Percentiles rank a stretch among this genome's conserved stretches.
Evolutionary conservation across 163 green algal species (phyloP).

Genomic region (Scenedesmus sp.): DNA sequence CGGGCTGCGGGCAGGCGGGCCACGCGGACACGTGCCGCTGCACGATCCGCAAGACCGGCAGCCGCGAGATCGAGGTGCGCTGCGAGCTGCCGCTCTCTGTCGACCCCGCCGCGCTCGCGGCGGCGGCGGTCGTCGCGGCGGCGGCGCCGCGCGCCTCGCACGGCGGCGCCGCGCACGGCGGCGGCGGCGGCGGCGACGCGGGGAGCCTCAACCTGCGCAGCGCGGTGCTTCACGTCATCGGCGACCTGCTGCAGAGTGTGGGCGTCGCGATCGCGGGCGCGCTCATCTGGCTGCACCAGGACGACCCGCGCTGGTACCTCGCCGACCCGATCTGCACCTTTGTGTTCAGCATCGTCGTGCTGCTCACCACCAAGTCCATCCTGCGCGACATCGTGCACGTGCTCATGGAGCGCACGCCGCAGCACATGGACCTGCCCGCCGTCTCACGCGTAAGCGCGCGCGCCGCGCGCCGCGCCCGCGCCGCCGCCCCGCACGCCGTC

Average conservation of each 20-base stretch:
- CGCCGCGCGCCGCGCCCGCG: too few relatives aligned
- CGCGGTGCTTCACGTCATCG: constrained; percentile 94
- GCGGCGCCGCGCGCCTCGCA: background rate
- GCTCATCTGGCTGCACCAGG: constrained; percentile 89
- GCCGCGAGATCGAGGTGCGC: constrained; percentile 43
- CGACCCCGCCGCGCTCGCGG: background rate
- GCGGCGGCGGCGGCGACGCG: constrained; percentile 4
- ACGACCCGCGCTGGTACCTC: constrained; percentile 77
- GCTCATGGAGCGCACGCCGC: constrained; percentile 93
- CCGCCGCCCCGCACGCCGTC: too few relatives aligned
- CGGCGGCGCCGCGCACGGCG: constrained; percentile 22
- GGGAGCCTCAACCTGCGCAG: constrained; percentile 88
- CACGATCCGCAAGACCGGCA: constrained; percentile 15
- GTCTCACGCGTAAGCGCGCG: too few relatives aligned
- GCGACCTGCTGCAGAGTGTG: constrained; percentile 93
- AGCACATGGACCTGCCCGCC: constrained; percentile 64
- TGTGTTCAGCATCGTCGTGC: constrained; percentile 91
- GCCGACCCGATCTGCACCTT: constrained; percentile 97
- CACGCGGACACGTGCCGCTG: background rate
- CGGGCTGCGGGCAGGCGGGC: constrained; percentile 2
- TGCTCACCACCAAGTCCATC: constrained; percentile 86
- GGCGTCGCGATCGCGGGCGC: constrained; percentile 86
- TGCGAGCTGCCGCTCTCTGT: constrained; percentile 23
- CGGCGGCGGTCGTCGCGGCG: background rate
- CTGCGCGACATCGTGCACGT: constrained; percentile 89